phyloP scores from a whole-genome alignment of 2,329 filamentous ascomycete species.

The Ascochyta clinopodiicola region DNA sequence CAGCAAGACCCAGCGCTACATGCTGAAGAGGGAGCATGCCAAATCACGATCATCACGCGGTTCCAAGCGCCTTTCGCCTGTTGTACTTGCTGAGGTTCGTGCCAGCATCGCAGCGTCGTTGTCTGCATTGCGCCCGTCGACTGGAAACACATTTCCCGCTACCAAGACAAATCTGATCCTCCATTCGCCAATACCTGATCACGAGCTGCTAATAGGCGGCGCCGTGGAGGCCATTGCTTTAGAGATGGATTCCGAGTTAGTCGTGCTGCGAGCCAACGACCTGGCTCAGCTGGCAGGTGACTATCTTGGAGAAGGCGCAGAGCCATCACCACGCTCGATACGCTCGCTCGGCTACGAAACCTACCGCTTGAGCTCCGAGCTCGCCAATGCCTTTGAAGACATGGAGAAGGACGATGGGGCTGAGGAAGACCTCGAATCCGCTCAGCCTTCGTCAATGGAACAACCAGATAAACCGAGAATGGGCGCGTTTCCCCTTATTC shows the following conservation, averaged over 20 bases:
- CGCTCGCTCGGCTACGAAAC: slow-evolving; percentile 63
- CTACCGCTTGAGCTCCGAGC: slow-evolving; percentile 50
- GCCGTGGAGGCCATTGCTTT: slow-evolving; percentile 70
- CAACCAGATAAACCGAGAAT: slow-evolving; percentile 17
- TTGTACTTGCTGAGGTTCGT: slow-evolving; percentile 54
- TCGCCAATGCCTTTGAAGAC: slow-evolving; percentile 35
- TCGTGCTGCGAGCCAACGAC: slow-evolving; percentile 72
- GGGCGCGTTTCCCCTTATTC: slow-evolving; percentile 17
- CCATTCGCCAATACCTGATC: slow-evolving; percentile 64
- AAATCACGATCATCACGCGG: slow-evolving; percentile 19
- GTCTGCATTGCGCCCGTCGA: slow-evolving; percentile 36
- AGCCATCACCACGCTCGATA: slow-evolving; percentile 55
- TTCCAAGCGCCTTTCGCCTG: slow-evolving; percentile 31
- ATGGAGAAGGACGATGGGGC: slow-evolving; percentile 31
- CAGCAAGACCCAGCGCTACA: slow-evolving; percentile 22
- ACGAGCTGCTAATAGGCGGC: slow-evolving; percentile 61
- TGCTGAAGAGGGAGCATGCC: slow-evolving; percentile 24
- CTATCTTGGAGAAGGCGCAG: slow-evolving; percentile 70
- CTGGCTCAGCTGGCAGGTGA: slow-evolving; percentile 72
- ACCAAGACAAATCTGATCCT: slow-evolving; percentile 64
- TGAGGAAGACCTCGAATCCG: slow-evolving; percentile 50
- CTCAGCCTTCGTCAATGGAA: slow-evolving; percentile 22
- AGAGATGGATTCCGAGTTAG: slow-evolving; percentile 68
- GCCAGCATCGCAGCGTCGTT: slow-evolving; percentile 61
- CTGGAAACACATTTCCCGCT: slow-evolving; percentile 55